phyloP scores from a whole-genome alignment of 2,329 filamentous ascomycete genomes.

The Plenodomus lindquistii region DNA sequence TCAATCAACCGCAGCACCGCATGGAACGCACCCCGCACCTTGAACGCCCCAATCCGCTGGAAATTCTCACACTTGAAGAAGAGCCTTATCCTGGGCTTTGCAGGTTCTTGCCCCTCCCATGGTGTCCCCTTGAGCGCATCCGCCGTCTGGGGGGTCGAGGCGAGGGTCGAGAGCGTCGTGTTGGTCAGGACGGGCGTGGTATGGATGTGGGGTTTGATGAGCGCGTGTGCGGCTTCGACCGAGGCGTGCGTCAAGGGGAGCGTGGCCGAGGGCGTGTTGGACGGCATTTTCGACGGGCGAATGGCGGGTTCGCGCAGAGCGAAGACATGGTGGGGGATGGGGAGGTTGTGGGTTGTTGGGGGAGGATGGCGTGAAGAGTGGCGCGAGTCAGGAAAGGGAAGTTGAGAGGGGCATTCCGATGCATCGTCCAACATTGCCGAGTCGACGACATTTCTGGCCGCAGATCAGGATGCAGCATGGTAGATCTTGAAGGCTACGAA shows the following conservation, averaged over 20 bases:
- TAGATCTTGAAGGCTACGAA: too few relatives aligned
- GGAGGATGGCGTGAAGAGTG: conserved; percentile 8
- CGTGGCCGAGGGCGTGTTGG: neutral
- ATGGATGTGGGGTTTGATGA: conserved; percentile 78
- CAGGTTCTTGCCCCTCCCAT: conserved; percentile 61
- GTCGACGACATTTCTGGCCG: too few relatives aligned
- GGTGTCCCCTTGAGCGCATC: conserved; percentile 60
- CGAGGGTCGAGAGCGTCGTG: conserved; percentile 71
- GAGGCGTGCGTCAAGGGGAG: conserved; percentile 73
- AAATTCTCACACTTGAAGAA: conserved; percentile 98
- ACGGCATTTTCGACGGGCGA: neutral
- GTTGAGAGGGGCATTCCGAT: neutral
- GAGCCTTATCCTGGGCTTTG: conserved; percentile 69
- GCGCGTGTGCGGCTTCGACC: conserved; percentile 70
- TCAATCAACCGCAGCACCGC: conserved; percentile 73
- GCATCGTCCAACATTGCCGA: neutral
- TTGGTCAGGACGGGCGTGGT: conserved; percentile 82
- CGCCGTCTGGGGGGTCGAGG: conserved; percentile 68
- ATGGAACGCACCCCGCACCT: conserved; percentile 88
- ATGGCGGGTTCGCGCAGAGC: neutral
- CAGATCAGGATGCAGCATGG: too few relatives aligned
- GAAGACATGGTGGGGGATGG: conserved; percentile 9
- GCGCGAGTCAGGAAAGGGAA: neutral
- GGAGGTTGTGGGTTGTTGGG: conserved; percentile 1
- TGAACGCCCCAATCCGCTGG: conserved; percentile 90